Evolutionary conservation across 257 asterid genomes (phyloP).

Genomic region (Rubia yunnanensis): DNA sequence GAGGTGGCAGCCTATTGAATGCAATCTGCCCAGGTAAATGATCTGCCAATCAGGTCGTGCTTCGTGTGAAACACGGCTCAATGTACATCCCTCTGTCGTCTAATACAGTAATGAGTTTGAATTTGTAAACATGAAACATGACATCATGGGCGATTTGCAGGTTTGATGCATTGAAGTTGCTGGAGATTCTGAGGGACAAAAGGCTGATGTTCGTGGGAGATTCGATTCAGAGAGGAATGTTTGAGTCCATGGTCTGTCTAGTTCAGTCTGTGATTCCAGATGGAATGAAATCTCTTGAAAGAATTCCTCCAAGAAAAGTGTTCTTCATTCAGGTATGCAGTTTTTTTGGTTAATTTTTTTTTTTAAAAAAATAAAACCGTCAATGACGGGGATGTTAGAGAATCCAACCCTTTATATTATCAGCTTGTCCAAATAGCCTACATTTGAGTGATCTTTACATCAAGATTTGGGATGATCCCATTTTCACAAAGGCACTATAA

Average conservation of each 20-base stretch:
- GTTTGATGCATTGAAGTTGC: constrained; percentile 61
- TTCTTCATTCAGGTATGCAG: constrained; percentile 61
- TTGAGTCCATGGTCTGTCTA: constrained; percentile 85
- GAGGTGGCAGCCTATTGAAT: constrained; percentile 82
- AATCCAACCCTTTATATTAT: too few species aligned
- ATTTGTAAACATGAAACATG: neutral
- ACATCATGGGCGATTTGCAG: constrained; percentile 31
- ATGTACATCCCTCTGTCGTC: too few species aligned
- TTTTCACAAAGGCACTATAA: too few species aligned
- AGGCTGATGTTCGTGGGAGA: constrained; percentile 87
- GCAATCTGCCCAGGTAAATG: constrained; percentile 74
- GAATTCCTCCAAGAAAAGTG: constrained; percentile 69
- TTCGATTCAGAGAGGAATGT: constrained; percentile 89
- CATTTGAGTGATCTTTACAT: too few species aligned
- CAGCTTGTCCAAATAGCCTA: too few species aligned
- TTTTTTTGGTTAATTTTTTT: neutral
- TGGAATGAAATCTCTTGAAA: constrained; percentile 39
- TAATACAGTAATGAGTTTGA: neutral
- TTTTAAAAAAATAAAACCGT: too few species aligned
- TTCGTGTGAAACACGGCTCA: too few species aligned
- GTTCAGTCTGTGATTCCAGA: constrained; percentile 52
- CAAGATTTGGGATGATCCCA: too few species aligned
- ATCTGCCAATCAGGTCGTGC: neutral
- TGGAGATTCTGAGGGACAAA: constrained; percentile 75
- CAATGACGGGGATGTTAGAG: too few species aligned